A percentile compares a stretch with the other conserved stretches of the same genome.
Evolutionary conservation across 805 yeast genomes (phyloP).

Genomic region (Barnettozyma botsteinii): DNA sequence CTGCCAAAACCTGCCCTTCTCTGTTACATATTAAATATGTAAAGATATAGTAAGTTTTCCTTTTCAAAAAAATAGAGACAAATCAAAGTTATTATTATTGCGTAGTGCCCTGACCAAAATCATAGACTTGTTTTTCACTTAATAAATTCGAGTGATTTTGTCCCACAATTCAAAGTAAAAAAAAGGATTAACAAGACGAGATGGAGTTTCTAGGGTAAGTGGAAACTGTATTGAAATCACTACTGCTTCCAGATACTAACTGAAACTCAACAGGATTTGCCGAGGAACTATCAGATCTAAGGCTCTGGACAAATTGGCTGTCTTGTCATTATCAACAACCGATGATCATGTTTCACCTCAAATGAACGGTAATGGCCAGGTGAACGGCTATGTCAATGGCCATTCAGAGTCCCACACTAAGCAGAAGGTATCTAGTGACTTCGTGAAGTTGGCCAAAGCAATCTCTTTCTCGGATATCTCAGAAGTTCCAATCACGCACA

Average conservation of each 20-base stretch:
- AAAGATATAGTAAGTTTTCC: too few relatives aligned
- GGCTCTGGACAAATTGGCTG: constrained; percentile 24
- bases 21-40: too few relatives aligned
- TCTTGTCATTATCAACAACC: constrained; percentile 12
- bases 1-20: too few relatives aligned
- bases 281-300: constrained; percentile 24
- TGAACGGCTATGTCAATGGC: constrained; percentile 12
- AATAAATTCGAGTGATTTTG: background rate
- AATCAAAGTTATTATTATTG: too few relatives aligned
- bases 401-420: constrained; percentile 1
- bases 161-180: too few relatives aligned
- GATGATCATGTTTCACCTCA: background rate
- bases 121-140: too few relatives aligned
- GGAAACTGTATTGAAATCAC: background rate
- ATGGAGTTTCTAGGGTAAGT: constrained; percentile 11
- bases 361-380: background rate
- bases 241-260: background rate
- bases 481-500: constrained; percentile 30
- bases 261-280: constrained; percentile 15
- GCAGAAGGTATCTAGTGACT: constrained; percentile 15
- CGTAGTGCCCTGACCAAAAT: too few relatives aligned
- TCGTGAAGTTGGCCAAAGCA: constrained; percentile 15
- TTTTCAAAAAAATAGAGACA: too few relatives aligned
- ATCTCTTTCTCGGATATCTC: constrained; percentile 16
- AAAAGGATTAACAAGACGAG: background rate